Evolutionary conservation across 1,284 basidiomycete genomes (phyloP).

Genomic region (Phellopilus nigrolimitatus): DNA sequence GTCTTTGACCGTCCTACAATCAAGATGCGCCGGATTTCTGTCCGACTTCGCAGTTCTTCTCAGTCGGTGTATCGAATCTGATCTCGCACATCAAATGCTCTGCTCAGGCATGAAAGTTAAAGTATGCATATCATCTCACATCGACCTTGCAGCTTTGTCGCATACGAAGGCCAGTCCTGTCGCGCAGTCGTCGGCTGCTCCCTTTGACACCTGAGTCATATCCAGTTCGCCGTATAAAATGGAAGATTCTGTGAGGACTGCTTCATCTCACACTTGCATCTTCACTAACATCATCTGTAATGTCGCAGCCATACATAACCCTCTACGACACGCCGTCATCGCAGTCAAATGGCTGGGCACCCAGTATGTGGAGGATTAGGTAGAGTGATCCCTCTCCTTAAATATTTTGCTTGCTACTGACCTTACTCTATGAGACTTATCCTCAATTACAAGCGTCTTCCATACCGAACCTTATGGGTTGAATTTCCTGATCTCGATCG

Average conservation of each 20-base stretch:
- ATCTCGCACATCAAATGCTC: slow-evolving; percentile 11
- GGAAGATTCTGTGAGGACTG: slow-evolving; percentile 13
- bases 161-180: slow-evolving; percentile 3
- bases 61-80: neutral
- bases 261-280: neutral
- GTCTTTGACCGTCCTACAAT: slow-evolving; percentile 8
- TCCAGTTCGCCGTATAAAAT: slow-evolving; percentile 12
- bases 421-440: slow-evolving; percentile 46
- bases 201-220: slow-evolving; percentile 6
- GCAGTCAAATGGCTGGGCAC: slow-evolving; percentile 59
- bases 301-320: slow-evolving; percentile 46
- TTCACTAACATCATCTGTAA: slow-evolving; percentile 1
- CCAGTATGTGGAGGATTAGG: slow-evolving; percentile 62
- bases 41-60: neutral
- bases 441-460: slow-evolving; percentile 65
- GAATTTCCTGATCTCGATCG: slow-evolving; percentile 63
- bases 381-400: slow-evolving; percentile 20
- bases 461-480: slow-evolving; percentile 62
- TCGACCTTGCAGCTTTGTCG: slow-evolving; percentile 9
- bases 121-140: slow-evolving; percentile 16
- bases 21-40: neutral
- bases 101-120: slow-evolving; percentile 14
- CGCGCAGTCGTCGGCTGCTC: neutral
- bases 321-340: slow-evolving; percentile 61
- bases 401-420: neutral